A percentile compares a stretch with the other conserved stretches of the same genome.
Conservation (phyloP, 805 yeast genomes). For the Cephaloascus albidus region DNA sequence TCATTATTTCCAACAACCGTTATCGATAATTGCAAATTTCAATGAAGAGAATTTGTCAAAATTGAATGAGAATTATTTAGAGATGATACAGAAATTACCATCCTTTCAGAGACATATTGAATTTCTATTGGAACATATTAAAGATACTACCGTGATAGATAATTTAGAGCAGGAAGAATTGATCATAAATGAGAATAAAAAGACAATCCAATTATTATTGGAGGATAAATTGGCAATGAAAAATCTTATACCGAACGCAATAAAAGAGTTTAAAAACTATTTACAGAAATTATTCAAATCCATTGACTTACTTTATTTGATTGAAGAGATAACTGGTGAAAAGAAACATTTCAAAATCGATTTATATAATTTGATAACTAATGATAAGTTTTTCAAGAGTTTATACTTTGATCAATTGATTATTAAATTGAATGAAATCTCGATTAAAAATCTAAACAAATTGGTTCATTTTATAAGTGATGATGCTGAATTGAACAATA, state of each 20-base stretch:
- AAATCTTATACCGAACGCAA: neutral
- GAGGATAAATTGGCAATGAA: neutral
- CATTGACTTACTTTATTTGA: neutral
- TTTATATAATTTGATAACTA: no score
- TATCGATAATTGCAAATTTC: no score
- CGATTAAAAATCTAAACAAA: no score
- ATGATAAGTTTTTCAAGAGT: neutral
- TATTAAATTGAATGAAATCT: no score
- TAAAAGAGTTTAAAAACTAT: neutral
- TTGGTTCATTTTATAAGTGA: no score
- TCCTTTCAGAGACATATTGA: neutral
- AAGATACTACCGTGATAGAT: neutral
- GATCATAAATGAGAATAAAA: no score
- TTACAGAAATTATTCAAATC: neutral
- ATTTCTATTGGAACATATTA: neutral
- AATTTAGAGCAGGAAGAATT: neutral
- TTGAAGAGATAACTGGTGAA: neutral
- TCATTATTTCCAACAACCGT: no score
- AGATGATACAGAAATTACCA: neutral
- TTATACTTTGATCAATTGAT: neutral
- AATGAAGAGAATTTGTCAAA: no score
- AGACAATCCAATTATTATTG: neutral
- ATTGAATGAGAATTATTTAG: no score
- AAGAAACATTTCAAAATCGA: no score
- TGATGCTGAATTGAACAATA: no score